Conservation (phyloP, 2,329 filamentous ascomycete genomes). For the Fusarium praegraminearum region DNA sequence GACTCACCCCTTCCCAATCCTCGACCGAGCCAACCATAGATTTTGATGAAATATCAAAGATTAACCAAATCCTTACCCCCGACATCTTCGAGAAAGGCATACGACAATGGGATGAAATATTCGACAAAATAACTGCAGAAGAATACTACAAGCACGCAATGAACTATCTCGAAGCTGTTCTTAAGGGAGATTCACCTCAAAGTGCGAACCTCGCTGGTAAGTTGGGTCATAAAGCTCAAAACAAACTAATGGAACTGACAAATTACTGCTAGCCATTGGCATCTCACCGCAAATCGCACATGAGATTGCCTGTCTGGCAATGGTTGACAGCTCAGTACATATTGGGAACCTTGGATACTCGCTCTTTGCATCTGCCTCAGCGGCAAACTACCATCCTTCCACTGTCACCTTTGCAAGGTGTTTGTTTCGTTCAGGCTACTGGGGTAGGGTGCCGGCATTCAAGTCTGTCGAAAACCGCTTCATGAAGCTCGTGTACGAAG, state of each 20-base stretch:
- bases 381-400: constrained; percentile 48
- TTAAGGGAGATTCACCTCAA: constrained; percentile 37
- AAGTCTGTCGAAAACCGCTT: constrained; percentile 47
- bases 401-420: constrained; percentile 48
- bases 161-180: constrained; percentile 41
- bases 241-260: constrained; percentile 16
- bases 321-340: constrained; percentile 15
- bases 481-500: constrained; percentile 47
- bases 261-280: constrained; percentile 26
- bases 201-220: constrained; percentile 42
- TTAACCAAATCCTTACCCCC: constrained; percentile 11
- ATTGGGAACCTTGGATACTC: not conserved
- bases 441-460: constrained; percentile 34
- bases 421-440: constrained; percentile 39
- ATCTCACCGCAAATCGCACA: constrained; percentile 43
- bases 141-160: constrained; percentile 45
- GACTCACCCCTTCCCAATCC: not conserved
- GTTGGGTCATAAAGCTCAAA: constrained; percentile 6
- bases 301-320: constrained; percentile 49
- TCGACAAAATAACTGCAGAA: constrained; percentile 36
- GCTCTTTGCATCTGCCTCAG: constrained; percentile 52
- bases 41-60: too few relatives aligned
- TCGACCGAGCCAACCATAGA: not conserved
- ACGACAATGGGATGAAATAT: constrained; percentile 13
- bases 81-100: constrained; percentile 41